Percentiles rank a stretch among this genome's conserved stretches.
These are phyloP conservation scores for Myxozyma mucilagina DNA, from an alignment of 805 yeast species.

Conservation along the genomic window DNA sequence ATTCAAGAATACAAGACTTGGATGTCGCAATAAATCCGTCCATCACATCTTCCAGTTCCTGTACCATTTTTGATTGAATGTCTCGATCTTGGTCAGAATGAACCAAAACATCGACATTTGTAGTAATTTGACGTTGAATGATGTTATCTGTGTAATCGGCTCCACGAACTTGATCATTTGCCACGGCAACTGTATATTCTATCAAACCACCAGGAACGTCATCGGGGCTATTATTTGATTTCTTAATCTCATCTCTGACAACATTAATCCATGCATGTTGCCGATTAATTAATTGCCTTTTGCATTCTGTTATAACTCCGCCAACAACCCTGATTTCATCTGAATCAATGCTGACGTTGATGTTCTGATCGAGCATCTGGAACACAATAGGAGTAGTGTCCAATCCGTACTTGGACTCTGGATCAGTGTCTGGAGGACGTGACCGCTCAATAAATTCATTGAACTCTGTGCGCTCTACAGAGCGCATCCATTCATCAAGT, in stretches of 20 bases:
- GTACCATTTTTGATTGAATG: conserved; percentile 20
- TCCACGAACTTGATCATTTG: conserved; percentile 77
- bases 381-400: conserved; percentile 79
- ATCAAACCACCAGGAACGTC: conserved; percentile 70
- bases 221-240: conserved; percentile 50
- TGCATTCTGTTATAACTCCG: conserved; percentile 75
- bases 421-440: conserved; percentile 71
- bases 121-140: conserved; percentile 60
- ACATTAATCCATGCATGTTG: conserved; percentile 62
- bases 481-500: conserved; percentile 82
- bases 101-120: conserved; percentile 38
- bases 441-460: conserved; percentile 62
- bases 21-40: conserved; percentile 80
- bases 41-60: conserved; percentile 56
- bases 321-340: conserved; percentile 77
- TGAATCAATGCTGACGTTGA: conserved; percentile 82
- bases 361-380: conserved; percentile 84
- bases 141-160: conserved; percentile 71
- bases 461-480: conserved; percentile 66
- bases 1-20: conserved; percentile 57
- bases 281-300: conserved; percentile 57
- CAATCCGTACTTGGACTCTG: conserved; percentile 62
- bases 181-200: conserved; percentile 79
- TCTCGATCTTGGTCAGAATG: conserved; percentile 25
- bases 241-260: conserved; percentile 44